Conservation (phyloP, 345 rosid species). For the Gossypium arboreum region DNA sequence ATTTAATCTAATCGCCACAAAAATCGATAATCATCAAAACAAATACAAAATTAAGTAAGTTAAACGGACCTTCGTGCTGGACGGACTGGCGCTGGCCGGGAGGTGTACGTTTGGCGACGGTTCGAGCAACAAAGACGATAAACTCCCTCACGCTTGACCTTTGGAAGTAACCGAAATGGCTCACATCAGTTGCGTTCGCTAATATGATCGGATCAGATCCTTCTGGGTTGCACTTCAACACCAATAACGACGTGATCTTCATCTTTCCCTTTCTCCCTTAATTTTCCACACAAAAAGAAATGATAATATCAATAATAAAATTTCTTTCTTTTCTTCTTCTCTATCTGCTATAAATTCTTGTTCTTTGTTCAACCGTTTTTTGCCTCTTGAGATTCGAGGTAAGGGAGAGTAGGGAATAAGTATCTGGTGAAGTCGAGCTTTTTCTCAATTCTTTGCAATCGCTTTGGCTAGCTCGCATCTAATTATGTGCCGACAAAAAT, state of each 20-base stretch:
- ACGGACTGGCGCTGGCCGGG: constrained; percentile 89
- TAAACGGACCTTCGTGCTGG: constrained; percentile 69
- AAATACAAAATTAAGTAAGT: neutral
- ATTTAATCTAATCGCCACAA: neutral
- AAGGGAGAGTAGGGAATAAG: neutral
- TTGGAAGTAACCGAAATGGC: constrained; percentile 89
- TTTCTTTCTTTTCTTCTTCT: neutral
- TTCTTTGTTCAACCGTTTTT: neutral
- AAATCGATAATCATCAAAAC: neutral
- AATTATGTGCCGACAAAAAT: no score
- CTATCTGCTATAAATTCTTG: neutral
- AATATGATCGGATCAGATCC: constrained; percentile 67
- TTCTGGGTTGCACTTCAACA: constrained; percentile 62
- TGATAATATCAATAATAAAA: neutral
- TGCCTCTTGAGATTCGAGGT: neutral
- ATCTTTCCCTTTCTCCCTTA: constrained; percentile 26
- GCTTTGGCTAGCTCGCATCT: neutral
- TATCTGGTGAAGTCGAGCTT: neutral
- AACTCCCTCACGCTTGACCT: constrained; percentile 83
- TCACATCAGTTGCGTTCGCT: constrained; percentile 69
- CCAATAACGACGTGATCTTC: constrained; percentile 92
- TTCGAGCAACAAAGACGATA: constrained; percentile 76
- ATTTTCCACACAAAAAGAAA: neutral
- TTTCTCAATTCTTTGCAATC: neutral
- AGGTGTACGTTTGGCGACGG: constrained; percentile 88